phyloP scores from a whole-genome alignment of 2,329 filamentous ascomycete species.

The Akanthomyces lecanii region DNA sequence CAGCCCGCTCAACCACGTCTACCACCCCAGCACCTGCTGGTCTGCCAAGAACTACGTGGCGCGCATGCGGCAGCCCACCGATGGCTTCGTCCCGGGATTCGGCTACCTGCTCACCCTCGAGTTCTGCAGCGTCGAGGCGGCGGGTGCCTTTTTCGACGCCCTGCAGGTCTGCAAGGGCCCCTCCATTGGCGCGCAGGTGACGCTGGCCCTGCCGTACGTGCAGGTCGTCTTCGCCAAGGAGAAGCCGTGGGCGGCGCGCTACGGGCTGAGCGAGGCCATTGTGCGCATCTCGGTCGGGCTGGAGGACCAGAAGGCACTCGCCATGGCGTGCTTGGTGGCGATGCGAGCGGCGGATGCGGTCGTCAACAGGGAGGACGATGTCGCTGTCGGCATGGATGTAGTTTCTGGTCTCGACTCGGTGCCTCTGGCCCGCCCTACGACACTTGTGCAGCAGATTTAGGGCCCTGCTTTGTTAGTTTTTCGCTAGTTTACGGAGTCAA shows the following conservation, averaged over 20 bases:
- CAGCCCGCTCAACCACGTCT: conserved; percentile 37
- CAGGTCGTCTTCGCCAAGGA: conserved; percentile 39
- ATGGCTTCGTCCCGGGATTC: conserved; percentile 48
- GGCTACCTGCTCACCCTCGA: conserved; percentile 52
- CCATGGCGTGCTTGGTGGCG: conserved; percentile 2
- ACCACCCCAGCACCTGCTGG: conserved; percentile 39
- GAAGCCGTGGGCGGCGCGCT: conserved; percentile 32
- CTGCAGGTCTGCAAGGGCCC: conserved; percentile 48
- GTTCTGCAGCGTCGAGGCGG: conserved; percentile 38
- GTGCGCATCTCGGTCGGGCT: conserved; percentile 46
- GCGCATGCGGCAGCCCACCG: conserved; percentile 34
- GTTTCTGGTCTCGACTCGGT: background rate
- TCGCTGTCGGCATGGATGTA: background rate
- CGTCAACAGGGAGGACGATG: background rate
- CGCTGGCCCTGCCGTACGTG: conserved; percentile 46
- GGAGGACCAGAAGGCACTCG: conserved; percentile 39
- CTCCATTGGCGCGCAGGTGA: conserved; percentile 50
- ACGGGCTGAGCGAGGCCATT: conserved; percentile 37
- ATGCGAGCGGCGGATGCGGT: background rate
- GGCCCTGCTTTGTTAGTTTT: background rate
- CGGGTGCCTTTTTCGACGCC: conserved; percentile 26
- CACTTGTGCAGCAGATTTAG: background rate
- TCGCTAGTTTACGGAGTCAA: background rate
- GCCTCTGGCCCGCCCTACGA: background rate
- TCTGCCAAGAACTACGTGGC: conserved; percentile 18